A percentile compares a stretch with the other conserved stretches of the same genome.
These are phyloP conservation scores for Ganoderma boninense DNA, from an alignment of 1,284 basidiomycete species.

Conservation along the genomic window DNA sequence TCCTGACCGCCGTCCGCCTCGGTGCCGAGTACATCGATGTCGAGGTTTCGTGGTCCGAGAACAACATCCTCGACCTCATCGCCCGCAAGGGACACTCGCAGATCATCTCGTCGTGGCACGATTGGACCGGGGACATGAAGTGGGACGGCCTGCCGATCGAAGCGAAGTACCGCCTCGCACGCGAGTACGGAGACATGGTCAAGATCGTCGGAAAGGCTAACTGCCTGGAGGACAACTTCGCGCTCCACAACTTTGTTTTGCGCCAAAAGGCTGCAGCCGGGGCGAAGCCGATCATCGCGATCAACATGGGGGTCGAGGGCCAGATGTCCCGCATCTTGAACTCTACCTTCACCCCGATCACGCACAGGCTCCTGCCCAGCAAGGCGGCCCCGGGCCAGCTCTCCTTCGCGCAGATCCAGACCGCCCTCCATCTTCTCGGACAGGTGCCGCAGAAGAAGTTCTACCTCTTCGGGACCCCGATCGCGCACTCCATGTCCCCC, in stretches of 20 bases:
- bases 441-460: slow-evolving; percentile 77
- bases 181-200: slow-evolving; percentile 84
- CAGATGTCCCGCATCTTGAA: slow-evolving; percentile 93
- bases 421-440: slow-evolving; percentile 84
- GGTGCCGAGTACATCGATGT: slow-evolving; percentile 96
- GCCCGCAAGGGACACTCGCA: slow-evolving; percentile 76
- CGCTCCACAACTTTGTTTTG: slow-evolving; percentile 77
- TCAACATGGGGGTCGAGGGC: slow-evolving; percentile 93
- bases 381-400: slow-evolving; percentile 95
- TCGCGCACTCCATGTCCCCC: slow-evolving; percentile 91
- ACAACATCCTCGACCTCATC: slow-evolving; percentile 67
- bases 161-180: slow-evolving; percentile 74
- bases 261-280: slow-evolving; percentile 50
- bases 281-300: slow-evolving; percentile 87
- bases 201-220: slow-evolving; percentile 93
- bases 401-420: slow-evolving; percentile 87
- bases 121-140: slow-evolving; percentile 87
- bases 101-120: slow-evolving; percentile 95
- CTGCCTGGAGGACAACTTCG: slow-evolving; percentile 81
- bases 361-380: slow-evolving; percentile 85
- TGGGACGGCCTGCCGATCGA: slow-evolving; percentile 81
- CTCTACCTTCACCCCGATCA: slow-evolving; percentile 87
- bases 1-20: slow-evolving; percentile 82
- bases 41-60: slow-evolving; percentile 82
- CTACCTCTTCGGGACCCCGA: slow-evolving; percentile 91